Evolutionary conservation across 75 land plant genomes (phyloP), one percentile per base, ranked within the genome.

Genomic region (Picea glauca): DNA sequence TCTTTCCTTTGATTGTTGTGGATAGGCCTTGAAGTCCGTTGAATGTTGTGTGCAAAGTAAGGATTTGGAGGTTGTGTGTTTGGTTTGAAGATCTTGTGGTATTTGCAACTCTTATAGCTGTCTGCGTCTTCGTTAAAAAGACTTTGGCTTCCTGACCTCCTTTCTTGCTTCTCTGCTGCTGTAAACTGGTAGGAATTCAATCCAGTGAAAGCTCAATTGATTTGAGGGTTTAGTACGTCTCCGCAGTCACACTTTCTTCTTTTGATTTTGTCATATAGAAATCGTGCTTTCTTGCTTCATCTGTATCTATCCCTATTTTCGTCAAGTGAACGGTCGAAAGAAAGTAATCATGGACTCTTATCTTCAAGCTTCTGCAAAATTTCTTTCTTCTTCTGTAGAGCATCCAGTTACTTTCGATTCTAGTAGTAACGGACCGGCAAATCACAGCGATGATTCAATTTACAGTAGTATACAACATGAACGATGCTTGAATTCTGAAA

Each of bases 341-440:
- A 5, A 66, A 38, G 18, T 15, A 43, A 33, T 35, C 12, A 70
- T 70, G 74, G 74, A 70, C 11, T 70, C 74, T 21, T 20, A 43
- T 38, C 54, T 18, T 43, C 74, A 70, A 43, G 43, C 26, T 70
- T n/a, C 74, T 43, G 50, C 74, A 8, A n/a, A 46, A 43, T 43
- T 43, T 40, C 6, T 23, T 11, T 70, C 46, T n/a, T 70, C 74
- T 43, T 70, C n/a, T 9, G 74, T 70, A n/a, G 74, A 70, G 56
- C n/a, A 23, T 9, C 54, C 74, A 20, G 50, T 38, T 70, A 43
- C 23, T 43, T 43, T 43, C 54, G n/a, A 70, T 43, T 70, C 74
- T 18, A 20, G 35, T 13, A 70, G 13, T 40, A 46, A 18, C 3
- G 43, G 50, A 43, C 13, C 3, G 11, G 54, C 43, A 33, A 38